A percentile compares a stretch with the other conserved stretches of the same genome.
These are phyloP conservation scores for Ceriops zippeliana DNA, from an alignment of 345 rosid species.

Conservation along the genomic window DNA sequence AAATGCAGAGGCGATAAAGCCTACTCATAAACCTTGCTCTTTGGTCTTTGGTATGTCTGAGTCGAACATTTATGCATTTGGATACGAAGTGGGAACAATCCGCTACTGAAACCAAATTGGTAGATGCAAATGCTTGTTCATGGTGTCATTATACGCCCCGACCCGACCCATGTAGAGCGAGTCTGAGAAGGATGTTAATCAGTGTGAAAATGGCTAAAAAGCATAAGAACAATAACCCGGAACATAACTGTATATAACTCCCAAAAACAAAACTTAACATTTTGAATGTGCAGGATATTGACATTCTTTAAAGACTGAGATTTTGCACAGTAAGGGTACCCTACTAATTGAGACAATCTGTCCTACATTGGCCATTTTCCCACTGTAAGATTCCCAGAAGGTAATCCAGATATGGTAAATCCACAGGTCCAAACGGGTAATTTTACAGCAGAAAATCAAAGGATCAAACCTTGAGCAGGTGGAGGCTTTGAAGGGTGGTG, in stretches of 20 bases:
- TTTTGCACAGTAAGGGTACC: slow-evolving; percentile 9
- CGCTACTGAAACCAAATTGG: too few relatives aligned
- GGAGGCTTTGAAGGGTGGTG: slow-evolving; percentile 48
- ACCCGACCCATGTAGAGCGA: too few relatives aligned
- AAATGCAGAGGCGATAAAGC: too few relatives aligned
- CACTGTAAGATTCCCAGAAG: neutral
- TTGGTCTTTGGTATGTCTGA: too few relatives aligned
- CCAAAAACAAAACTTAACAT: neutral
- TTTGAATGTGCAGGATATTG: slow-evolving; percentile 9
- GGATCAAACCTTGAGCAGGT: slow-evolving; percentile 57
- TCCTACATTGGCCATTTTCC: slow-evolving; percentile 5
- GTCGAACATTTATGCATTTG: too few relatives aligned
- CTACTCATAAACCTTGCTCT: too few relatives aligned
- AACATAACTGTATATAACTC: neutral
- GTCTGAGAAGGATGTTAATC: too few relatives aligned
- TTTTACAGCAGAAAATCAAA: slow-evolving; percentile 29
- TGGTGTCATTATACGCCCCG: too few relatives aligned
- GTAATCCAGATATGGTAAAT: neutral
- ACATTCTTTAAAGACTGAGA: neutral
- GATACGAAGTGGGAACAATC: too few relatives aligned
- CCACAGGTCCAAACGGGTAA: neutral
- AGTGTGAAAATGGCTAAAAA: too few relatives aligned
- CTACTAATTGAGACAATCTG: neutral
- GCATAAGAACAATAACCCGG: too few relatives aligned
- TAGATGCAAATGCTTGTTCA: too few relatives aligned